Percentiles rank a stretch among this genome's conserved stretches.
These are phyloP conservation scores for Ophidiomyces ophidiicola DNA, from an alignment of 2,329 filamentous ascomycete species.

Conservation along the genomic window DNA sequence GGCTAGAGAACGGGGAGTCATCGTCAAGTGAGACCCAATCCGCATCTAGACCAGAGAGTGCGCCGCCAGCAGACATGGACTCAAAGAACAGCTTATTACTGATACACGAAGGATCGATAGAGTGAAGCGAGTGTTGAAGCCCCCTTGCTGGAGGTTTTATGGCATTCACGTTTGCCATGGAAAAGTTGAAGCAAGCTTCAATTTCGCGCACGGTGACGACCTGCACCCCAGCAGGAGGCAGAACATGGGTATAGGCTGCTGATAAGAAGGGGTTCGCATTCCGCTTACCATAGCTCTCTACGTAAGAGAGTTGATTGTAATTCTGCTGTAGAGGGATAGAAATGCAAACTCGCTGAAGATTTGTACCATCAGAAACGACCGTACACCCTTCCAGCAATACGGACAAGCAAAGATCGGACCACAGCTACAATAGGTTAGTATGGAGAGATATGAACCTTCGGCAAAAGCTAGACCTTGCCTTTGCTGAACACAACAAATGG, in stretches of 20 bases:
- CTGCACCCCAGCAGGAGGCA: slow-evolving; percentile 12
- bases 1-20: slow-evolving; percentile 16
- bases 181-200: slow-evolving; percentile 10
- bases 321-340: slow-evolving; percentile 10
- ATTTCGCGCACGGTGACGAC: slow-evolving; percentile 9
- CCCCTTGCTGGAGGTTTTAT: background rate
- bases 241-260: slow-evolving; percentile 1
- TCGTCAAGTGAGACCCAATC: slow-evolving; percentile 13
- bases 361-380: background rate
- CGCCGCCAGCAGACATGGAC: background rate
- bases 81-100: background rate
- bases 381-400: slow-evolving; percentile 18
- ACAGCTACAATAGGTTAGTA: slow-evolving; percentile 20
- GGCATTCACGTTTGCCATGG: background rate
- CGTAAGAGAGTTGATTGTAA: background rate
- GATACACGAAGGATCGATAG: background rate
- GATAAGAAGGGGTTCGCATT: slow-evolving; percentile 4
- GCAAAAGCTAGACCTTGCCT: slow-evolving; percentile 17
- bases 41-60: background rate
- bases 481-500: slow-evolving; percentile 19
- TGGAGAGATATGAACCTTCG: background rate
- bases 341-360: background rate
- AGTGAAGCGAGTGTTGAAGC: too few relatives aligned
- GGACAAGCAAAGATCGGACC: slow-evolving; percentile 23
- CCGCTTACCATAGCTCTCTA: slow-evolving; percentile 2